Evolutionary conservation across 306 rosid species (phyloP).

Genomic region (Argentina anserina): DNA sequence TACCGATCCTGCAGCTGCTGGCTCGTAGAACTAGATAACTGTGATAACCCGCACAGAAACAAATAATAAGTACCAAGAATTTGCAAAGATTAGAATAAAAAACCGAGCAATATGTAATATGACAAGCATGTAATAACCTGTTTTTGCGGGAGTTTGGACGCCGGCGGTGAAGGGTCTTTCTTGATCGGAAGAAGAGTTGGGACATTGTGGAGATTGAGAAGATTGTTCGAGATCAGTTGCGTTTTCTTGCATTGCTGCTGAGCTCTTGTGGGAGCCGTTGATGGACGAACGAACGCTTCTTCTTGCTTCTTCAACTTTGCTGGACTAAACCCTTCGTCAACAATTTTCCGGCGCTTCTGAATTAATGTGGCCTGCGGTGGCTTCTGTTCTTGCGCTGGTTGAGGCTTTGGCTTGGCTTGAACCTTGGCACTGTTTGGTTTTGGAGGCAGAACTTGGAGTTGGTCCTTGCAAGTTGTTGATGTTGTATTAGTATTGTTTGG

Average conservation of each 20-base stretch:
- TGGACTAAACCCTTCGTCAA: constrained; percentile 41
- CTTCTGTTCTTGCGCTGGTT: constrained; percentile 14
- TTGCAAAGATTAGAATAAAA: not conserved
- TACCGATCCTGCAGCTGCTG: constrained; percentile 46
- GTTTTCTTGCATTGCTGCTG: constrained; percentile 47
- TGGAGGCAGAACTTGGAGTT: constrained; percentile 24
- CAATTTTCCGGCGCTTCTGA: constrained; percentile 24
- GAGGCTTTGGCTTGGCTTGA: constrained; percentile 34
- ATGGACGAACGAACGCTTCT: constrained; percentile 62
- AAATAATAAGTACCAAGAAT: not conserved
- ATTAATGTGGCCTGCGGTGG: constrained; percentile 23
- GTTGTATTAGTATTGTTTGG: constrained; percentile 13
- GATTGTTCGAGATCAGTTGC: constrained; percentile 44
- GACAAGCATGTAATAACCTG: constrained; percentile 30
- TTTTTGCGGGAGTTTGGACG: constrained; percentile 35
- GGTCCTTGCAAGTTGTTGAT: constrained; percentile 27
- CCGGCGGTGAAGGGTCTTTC: constrained; percentile 32
- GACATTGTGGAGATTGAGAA: constrained; percentile 41
- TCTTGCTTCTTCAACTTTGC: constrained; percentile 53
- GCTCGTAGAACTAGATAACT: constrained; percentile 56
- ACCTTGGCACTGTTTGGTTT: constrained; percentile 24
- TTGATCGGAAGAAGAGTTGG: constrained; percentile 43
- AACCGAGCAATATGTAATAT: not conserved
- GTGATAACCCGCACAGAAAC: constrained; percentile 23
- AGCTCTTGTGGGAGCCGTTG: constrained; percentile 36